Percentiles rank a stretch among this genome's conserved stretches.
Evolutionary conservation across 768 basidiomycete species (phyloP).

Genomic region (Boletellus ananas): DNA sequence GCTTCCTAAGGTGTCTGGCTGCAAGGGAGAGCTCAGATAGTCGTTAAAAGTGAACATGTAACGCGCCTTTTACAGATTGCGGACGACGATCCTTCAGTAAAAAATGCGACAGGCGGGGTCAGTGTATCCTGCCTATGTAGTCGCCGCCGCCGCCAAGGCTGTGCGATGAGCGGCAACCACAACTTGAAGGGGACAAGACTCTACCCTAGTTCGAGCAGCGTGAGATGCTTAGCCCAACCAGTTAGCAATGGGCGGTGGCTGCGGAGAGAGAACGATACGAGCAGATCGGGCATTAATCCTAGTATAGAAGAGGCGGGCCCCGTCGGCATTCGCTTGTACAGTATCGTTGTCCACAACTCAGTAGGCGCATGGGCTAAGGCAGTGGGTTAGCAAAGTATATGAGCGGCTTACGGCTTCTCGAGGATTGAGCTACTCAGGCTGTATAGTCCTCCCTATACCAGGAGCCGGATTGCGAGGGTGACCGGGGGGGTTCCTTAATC

Average conservation of each 20-base stretch:
- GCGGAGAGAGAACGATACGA: slow-evolving; percentile 23
- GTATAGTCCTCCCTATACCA: no score
- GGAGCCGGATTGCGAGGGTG: no score
- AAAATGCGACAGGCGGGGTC: neutral
- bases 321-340: slow-evolving; percentile 31
- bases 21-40: no score
- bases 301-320: slow-evolving; percentile 39
- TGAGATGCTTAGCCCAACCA: slow-evolving; percentile 22
- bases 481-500: no score
- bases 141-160: slow-evolving; percentile 58
- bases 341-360: slow-evolving; percentile 47
- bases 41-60: no score
- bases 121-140: slow-evolving; percentile 43
- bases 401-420: no score
- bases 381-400: no score
- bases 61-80: no score
- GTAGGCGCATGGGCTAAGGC: no score
- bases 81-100: no score
- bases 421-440: no score
- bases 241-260: slow-evolving; percentile 10
- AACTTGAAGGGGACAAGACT: slow-evolving; percentile 41
- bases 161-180: slow-evolving; percentile 42
- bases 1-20: no score
- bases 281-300: slow-evolving; percentile 29
- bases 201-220: slow-evolving; percentile 38